A percentile compares a stretch with the other conserved stretches of the same genome.
Conservation (phyloP, 768 basidiomycete species). For the Leccinum subtestaceum region DNA sequence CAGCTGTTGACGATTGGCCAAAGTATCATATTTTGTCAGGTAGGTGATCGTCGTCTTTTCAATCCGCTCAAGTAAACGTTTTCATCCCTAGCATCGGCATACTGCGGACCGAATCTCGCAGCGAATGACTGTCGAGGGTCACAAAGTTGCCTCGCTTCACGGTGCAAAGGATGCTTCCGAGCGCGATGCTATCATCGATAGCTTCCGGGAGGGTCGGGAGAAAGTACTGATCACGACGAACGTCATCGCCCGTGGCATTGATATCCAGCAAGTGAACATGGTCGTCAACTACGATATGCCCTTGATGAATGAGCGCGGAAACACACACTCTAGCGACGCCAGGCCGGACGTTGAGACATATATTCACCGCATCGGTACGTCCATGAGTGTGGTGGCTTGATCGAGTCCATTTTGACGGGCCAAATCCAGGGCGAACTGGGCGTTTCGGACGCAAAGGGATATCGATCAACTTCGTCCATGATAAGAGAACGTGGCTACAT, state of each 20-base stretch:
- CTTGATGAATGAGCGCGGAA: constrained; percentile 68
- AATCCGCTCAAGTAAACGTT: background rate
- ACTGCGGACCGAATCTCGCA: constrained; percentile 91
- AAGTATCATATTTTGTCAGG: constrained; percentile 97
- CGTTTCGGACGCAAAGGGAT: constrained; percentile 97
- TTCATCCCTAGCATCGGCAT: constrained; percentile 62
- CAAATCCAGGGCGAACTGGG: constrained; percentile 85
- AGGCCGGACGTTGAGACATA: constrained; percentile 94
- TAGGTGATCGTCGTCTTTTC: constrained; percentile 33
- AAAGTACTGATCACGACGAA: constrained; percentile 99
- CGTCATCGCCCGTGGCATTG: constrained; percentile 97
- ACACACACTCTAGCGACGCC: constrained; percentile 43
- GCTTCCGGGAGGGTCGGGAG: constrained; percentile 92
- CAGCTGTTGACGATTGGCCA: constrained; percentile 91
- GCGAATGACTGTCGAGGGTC: constrained; percentile 89
- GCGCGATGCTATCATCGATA: constrained; percentile 90
- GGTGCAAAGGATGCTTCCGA: constrained; percentile 89
- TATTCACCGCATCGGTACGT: constrained; percentile 92
- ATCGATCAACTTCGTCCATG: constrained; percentile 96
- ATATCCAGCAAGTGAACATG: constrained; percentile 99
- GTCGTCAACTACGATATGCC: constrained; percentile 99
- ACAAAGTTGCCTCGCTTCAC: constrained; percentile 94
- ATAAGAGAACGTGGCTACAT: constrained; percentile 80
- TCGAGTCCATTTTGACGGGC: background rate
- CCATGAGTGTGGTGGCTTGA: background rate